Conservation (phyloP, 1,284 basidiomycete species). For the Rhodotorula sp. region DNA sequence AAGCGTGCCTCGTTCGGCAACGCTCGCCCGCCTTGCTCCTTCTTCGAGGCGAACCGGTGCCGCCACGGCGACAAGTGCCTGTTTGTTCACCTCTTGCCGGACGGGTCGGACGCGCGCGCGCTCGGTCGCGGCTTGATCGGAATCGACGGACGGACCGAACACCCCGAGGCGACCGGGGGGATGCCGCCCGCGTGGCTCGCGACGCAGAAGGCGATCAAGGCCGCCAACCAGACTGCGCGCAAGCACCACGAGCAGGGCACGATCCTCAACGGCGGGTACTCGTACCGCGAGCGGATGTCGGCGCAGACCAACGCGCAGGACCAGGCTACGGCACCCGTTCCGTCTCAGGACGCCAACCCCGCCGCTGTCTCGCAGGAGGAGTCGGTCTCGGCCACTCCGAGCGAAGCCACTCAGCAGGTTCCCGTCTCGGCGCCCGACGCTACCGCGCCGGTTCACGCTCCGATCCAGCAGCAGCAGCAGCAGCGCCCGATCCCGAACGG, state of each 20-base stretch:
- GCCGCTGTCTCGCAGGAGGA: neutral
- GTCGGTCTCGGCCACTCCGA: neutral
- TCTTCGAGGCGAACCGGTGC: constrained; percentile 44
- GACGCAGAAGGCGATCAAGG: constrained; percentile 10
- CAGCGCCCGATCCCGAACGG: neutral
- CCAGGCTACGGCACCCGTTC: neutral
- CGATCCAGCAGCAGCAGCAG: constrained; percentile 5
- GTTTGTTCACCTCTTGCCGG: constrained; percentile 38
- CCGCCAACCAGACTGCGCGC: neutral
- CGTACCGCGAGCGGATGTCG: constrained; percentile 18
- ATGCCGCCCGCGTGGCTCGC: constrained; percentile 34
- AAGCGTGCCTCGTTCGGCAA: constrained; percentile 18
- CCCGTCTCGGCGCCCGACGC: neutral
- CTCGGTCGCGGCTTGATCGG: constrained; percentile 36
- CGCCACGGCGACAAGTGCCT: constrained; percentile 41
- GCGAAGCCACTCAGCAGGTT: neutral
- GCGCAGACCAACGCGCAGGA: neutral
- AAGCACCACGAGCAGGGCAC: constrained; percentile 17
- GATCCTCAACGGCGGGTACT: constrained; percentile 25
- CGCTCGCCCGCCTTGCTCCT: constrained; percentile 41
- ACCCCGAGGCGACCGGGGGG: constrained; percentile 36
- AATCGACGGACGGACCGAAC: constrained; percentile 34
- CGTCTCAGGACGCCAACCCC: neutral
- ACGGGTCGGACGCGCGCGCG: constrained; percentile 38
- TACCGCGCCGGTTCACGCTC: neutral